Base-by-base conservation (phyloP, 257 asterid species). In the Solanum peruvianum region DNA sequence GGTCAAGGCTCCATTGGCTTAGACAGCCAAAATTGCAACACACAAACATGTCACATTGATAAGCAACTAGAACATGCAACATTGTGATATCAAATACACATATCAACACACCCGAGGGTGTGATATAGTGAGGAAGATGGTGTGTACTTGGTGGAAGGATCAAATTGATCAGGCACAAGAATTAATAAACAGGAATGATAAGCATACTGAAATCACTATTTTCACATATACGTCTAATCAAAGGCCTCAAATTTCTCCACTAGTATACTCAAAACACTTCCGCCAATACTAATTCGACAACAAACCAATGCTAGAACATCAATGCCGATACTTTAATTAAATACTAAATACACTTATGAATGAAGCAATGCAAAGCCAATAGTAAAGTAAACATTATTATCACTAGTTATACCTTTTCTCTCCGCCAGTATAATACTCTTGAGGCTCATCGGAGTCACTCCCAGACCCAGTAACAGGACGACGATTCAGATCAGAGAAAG, bases 381-480 rank as follows among this genome's bases (percentile, higher is more conserved):
- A 80, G 18, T 27, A 47, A 44, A 44, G 60, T 14, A 27, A 27
- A 10, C 84, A 78, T 16, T 27, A 25, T n/a, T 9, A 44, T 9
- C 52, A 77, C 23, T 11, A 52, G 29, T 14, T 3, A 15, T 83
- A 96, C 99, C 99, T 96, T 91, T 94, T 95, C 83, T 95, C 94
- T 5, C 99, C 98, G 29, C 99, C 98, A 11, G 98, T 93, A 76
- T 95, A 94, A 87, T 91, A 95, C 91, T 93, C 98, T 90, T 93
- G 95, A 31, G 95, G 98, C 87, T 93, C 91, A 91, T 95, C 99
- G n/a, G 96, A 89, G 86, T 96, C 98, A 85, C 92, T 90, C 84
- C 89, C 95, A 39, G 95, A 89, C 44, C 90, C 96, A 66, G 86
- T 91, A 21, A 87, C 94, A 20, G 89, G 86, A 69, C 85, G 90